A percentile compares a stretch with the other conserved stretches of the same genome.
phyloP scores from a whole-genome alignment of 2,329 filamentous ascomycete genomes.

The Metarhizium anisopliae region DNA sequence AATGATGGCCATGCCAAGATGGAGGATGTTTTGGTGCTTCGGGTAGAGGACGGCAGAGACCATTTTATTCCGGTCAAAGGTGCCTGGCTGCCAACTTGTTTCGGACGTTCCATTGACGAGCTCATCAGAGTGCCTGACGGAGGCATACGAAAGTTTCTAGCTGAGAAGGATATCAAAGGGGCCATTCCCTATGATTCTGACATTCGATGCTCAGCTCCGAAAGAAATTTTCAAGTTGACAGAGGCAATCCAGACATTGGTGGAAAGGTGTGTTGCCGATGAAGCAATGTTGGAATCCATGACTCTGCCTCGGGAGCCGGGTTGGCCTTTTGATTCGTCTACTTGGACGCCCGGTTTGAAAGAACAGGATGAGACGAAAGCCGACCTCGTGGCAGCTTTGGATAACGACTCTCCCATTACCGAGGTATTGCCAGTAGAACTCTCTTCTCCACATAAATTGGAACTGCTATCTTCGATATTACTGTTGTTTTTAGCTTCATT shows the following conservation, averaged over 20 bases:
- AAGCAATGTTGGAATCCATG: slow-evolving; percentile 50
- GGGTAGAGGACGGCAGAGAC: slow-evolving; percentile 75
- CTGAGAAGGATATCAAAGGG: slow-evolving; percentile 28
- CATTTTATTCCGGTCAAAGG: slow-evolving; percentile 81
- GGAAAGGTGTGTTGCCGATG: slow-evolving; percentile 50
- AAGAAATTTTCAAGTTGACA: slow-evolving; percentile 82
- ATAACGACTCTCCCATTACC: slow-evolving; percentile 55
- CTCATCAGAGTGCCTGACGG: slow-evolving; percentile 78
- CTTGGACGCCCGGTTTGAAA: slow-evolving; percentile 19
- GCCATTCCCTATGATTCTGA: slow-evolving; percentile 47
- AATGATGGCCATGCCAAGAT: slow-evolving; percentile 59
- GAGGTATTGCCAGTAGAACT: slow-evolving; percentile 55
- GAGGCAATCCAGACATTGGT: slow-evolving; percentile 59
- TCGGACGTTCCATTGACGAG: slow-evolving; percentile 81
- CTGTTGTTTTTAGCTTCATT: slow-evolving; percentile 67
- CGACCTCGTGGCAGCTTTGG: slow-evolving; percentile 56
- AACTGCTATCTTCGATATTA: slow-evolving; percentile 63
- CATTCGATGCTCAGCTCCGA: slow-evolving; percentile 71
- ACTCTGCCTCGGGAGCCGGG: slow-evolving; percentile 43
- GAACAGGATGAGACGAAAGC: slow-evolving; percentile 21
- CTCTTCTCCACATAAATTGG: slow-evolving; percentile 58
- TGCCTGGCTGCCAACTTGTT: slow-evolving; percentile 70
- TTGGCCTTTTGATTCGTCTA: slow-evolving; percentile 48
- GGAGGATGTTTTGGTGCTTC: slow-evolving; percentile 82
- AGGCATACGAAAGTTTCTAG: slow-evolving; percentile 53